Evolutionary conservation across 257 asterid species (phyloP).

Genomic region (Leptodermis oblonga): DNA sequence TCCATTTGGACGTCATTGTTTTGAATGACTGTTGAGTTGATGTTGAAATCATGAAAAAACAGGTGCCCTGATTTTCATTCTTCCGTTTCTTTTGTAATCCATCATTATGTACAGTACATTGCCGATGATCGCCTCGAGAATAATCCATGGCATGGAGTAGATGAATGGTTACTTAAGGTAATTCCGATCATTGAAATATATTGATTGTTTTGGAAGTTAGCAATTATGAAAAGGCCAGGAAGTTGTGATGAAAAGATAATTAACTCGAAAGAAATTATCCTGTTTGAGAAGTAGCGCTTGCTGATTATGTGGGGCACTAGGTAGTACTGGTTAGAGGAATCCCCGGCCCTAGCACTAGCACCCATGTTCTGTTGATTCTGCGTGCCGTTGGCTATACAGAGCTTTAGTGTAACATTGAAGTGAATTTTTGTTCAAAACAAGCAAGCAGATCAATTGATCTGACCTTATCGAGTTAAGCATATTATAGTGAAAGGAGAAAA

Average conservation of each 20-base stretch:
- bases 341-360: no score
- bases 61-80: not conserved
- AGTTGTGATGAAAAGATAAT: not conserved
- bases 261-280: no score
- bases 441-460: no score
- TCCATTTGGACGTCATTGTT: not conserved
- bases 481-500: no score
- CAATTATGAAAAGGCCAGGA: not conserved
- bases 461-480: no score
- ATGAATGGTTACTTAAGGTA: slow-evolving; percentile 89
- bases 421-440: no score
- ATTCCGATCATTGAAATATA: not conserved
- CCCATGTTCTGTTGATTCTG: no score
- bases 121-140: slow-evolving; percentile 74
- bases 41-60: not conserved
- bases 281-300: no score
- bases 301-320: no score
- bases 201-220: not conserved
- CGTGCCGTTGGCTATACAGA: not conserved
- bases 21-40: not conserved
- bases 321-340: no score
- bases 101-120: slow-evolving; percentile 52
- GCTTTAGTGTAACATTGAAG: no score
- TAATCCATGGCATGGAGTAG: slow-evolving; percentile 85
- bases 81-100: slow-evolving; percentile 1